Percentiles rank a stretch among this genome's conserved stretches.
These are phyloP conservation scores for Wakefieldia striispora DNA, from an alignment of 768 basidiomycete genomes.

Conservation along the genomic window DNA sequence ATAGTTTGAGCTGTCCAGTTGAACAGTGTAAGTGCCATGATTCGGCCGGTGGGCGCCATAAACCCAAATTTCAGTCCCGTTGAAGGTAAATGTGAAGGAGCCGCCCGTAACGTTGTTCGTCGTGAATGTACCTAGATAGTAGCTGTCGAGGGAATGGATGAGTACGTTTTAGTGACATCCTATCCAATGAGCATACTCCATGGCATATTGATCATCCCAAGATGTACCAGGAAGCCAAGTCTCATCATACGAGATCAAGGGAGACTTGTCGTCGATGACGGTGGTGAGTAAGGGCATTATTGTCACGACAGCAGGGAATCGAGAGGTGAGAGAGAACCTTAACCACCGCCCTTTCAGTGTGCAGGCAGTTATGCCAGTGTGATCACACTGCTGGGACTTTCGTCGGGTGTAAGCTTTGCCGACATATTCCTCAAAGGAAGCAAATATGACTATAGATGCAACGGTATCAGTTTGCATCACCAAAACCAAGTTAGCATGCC, in stretches of 20 bases:
- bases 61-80: constrained; percentile 47
- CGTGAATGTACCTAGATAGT: constrained; percentile 40
- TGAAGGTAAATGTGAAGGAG: constrained; percentile 41
- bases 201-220: constrained; percentile 8
- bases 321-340: neutral
- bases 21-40: constrained; percentile 45
- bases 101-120: constrained; percentile 36
- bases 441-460: too few species aligned
- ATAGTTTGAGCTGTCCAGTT: constrained; percentile 37
- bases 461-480: too few species aligned
- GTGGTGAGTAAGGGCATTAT: constrained; percentile 26
- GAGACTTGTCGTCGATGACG: constrained; percentile 33
- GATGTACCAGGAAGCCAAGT: constrained; percentile 23
- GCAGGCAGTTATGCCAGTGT: too few species aligned
- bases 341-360: too few species aligned
- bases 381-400: too few species aligned
- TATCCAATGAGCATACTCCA: constrained; percentile 11
- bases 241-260: constrained; percentile 26
- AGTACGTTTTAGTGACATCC: neutral
- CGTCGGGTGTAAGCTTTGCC: too few species aligned
- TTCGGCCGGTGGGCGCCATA: constrained; percentile 50
- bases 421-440: too few species aligned
- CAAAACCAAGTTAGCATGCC: too few species aligned
- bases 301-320: neutral
- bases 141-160: constrained; percentile 24